Conservation (phyloP, 495 filamentous ascomycete species). For the Podospora didyma region DNA sequence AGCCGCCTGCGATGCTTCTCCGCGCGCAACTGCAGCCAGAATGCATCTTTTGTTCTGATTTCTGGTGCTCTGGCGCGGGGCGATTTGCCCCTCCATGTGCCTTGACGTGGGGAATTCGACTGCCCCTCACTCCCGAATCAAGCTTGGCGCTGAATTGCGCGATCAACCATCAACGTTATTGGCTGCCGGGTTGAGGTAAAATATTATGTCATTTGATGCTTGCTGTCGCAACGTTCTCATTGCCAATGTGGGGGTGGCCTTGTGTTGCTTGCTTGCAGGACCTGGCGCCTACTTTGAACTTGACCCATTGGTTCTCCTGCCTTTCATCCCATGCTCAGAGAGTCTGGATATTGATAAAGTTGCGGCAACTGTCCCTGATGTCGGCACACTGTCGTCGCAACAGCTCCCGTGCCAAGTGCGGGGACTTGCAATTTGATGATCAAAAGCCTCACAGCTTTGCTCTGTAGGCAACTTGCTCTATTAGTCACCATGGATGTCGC, state of each 20-base stretch:
- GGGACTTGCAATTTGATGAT: too few species aligned
- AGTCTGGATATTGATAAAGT: too few species aligned
- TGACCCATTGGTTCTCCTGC: too few species aligned
- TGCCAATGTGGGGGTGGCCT: slow-evolving; percentile 8
- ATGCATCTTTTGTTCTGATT: slow-evolving; percentile 2
- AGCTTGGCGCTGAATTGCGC: slow-evolving; percentile 34
- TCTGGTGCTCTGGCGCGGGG: slow-evolving; percentile 17
- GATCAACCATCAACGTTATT: slow-evolving; percentile 26
- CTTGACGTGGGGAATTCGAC: slow-evolving; percentile 25
- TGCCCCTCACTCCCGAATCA: slow-evolving; percentile 27
- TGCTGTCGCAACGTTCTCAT: slow-evolving; percentile 21
- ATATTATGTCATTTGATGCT: slow-evolving; percentile 32
- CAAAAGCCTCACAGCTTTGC: too few species aligned
- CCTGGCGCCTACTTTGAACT: too few species aligned
- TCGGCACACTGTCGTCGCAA: too few species aligned
- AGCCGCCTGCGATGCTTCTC: slow-evolving; percentile 3
- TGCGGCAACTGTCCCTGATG: too few species aligned
- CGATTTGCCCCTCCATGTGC: slow-evolving; percentile 24
- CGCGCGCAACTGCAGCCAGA: background rate
- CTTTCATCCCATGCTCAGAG: too few species aligned
- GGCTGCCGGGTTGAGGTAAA: slow-evolving; percentile 7
- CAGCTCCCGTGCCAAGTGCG: too few species aligned
- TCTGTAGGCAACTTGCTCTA: too few species aligned
- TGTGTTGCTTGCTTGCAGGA: background rate
- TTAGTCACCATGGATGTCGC: too few species aligned